phyloP scores from a whole-genome alignment of 2,329 filamentous ascomycete species.

The Cladorrhinum sp. region DNA sequence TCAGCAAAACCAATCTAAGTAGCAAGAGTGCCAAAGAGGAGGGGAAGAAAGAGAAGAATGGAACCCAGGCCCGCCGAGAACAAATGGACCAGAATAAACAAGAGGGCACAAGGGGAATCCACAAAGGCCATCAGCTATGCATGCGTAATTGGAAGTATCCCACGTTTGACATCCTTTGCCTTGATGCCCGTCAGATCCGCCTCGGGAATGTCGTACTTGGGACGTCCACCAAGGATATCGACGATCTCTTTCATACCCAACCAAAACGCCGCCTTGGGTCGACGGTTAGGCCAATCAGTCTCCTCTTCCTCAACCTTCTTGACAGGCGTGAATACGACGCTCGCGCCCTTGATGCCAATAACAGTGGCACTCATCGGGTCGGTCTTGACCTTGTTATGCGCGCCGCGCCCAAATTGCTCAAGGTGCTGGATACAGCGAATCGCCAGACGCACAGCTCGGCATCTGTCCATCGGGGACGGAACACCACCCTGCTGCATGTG shows the following conservation, averaged over 20 bases:
- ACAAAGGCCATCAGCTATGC: neutral
- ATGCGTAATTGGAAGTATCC: conserved; percentile 32
- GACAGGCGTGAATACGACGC: conserved; percentile 84
- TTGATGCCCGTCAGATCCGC: conserved; percentile 47
- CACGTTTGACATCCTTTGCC: conserved; percentile 62
- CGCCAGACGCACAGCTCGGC: conserved; percentile 83
- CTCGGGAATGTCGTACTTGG: conserved; percentile 50
- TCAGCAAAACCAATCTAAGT: neutral
- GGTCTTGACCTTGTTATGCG: conserved; percentile 63
- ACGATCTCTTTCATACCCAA: conserved; percentile 74
- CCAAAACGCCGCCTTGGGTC: conserved; percentile 86
- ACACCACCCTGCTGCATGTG: conserved; percentile 94
- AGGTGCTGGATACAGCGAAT: conserved; percentile 94
- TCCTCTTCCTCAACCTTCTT: conserved; percentile 74
- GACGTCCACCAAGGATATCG: conserved; percentile 76
- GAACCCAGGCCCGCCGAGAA: neutral
- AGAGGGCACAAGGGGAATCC: neutral
- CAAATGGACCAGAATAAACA: neutral
- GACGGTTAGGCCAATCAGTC: conserved; percentile 89
- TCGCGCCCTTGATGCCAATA: conserved; percentile 88
- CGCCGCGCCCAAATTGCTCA: conserved; percentile 68
- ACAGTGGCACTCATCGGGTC: conserved; percentile 74
- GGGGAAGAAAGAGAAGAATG: neutral
- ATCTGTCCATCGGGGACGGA: conserved; percentile 93
- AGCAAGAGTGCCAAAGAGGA: neutral